A percentile compares a stretch with the other conserved stretches of the same genome.
phyloP scores from a whole-genome alignment of 2,329 filamentous ascomycete genomes.

The Peltaster fructicola region DNA sequence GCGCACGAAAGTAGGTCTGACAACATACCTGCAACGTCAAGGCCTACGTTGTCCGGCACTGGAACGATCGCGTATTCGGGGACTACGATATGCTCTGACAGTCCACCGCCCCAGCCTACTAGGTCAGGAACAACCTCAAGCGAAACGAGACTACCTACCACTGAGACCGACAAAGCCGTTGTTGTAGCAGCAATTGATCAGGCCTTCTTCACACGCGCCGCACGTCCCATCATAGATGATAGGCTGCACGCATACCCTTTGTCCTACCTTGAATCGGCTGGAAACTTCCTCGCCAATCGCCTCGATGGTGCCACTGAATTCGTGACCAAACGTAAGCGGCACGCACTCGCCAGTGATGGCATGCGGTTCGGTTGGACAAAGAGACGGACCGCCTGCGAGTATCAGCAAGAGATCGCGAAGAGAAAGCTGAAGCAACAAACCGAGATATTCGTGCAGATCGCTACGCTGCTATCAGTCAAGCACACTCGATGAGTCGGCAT shows the following conservation, averaged over 20 bases:
- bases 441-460: constrained; percentile 20
- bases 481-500: background rate
- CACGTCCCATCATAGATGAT: constrained; percentile 39
- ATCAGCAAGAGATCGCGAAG: too few species aligned
- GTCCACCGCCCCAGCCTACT: constrained; percentile 31
- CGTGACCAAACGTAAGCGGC: constrained; percentile 36
- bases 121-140: background rate
- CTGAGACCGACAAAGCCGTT: constrained; percentile 37
- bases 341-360: constrained; percentile 35
- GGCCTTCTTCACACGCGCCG: constrained; percentile 32
- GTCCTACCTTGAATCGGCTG: constrained; percentile 28
- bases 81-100: constrained; percentile 34
- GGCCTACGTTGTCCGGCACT: constrained; percentile 32
- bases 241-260: constrained; percentile 33
- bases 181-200: constrained; percentile 37
- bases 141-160: constrained; percentile 14
- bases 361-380: constrained; percentile 34
- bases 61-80: constrained; percentile 29
- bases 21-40: constrained; percentile 29
- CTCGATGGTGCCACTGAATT: constrained; percentile 34
- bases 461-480: constrained; percentile 2
- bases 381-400: constrained; percentile 18
- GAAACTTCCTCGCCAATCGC: constrained; percentile 33
- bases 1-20: constrained; percentile 1
- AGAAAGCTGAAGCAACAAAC: too few species aligned